A percentile compares a stretch with the other conserved stretches of the same genome.
Conservation (phyloP, 257 asterid species). For the Euphrasia confusa region DNA sequence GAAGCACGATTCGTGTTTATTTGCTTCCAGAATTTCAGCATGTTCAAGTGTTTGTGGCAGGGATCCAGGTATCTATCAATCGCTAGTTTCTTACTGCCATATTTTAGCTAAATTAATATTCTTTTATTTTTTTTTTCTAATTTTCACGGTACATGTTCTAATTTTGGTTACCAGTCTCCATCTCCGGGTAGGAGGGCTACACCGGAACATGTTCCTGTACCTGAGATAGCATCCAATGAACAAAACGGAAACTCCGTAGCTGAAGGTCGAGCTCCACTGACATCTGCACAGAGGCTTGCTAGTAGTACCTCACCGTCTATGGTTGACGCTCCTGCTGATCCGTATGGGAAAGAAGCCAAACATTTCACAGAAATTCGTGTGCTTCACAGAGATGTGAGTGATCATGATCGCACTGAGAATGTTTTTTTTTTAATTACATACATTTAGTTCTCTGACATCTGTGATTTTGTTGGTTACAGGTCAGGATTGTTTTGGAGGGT, state of each 20-base stretch:
- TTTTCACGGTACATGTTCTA: neutral
- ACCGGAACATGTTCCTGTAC: slow-evolving; percentile 39
- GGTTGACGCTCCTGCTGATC: slow-evolving; percentile 74
- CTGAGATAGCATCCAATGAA: slow-evolving; percentile 47
- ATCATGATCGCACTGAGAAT: neutral
- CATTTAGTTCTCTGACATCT: slow-evolving; percentile 18
- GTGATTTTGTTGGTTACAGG: slow-evolving; percentile 45
- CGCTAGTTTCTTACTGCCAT: neutral
- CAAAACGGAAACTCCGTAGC: slow-evolving; percentile 62
- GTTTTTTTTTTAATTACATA: neutral
- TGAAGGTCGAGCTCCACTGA: slow-evolving; percentile 60
- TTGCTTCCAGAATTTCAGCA: slow-evolving; percentile 88
- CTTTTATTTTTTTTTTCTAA: neutral
- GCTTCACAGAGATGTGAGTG: slow-evolving; percentile 82
- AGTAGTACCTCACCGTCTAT: slow-evolving; percentile 54
- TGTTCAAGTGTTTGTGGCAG: slow-evolving; percentile 90
- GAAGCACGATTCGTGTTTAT: slow-evolving; percentile 88
- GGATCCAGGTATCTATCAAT: slow-evolving; percentile 63
- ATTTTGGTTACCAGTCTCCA: slow-evolving; percentile 58
- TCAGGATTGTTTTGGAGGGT: slow-evolving; percentile 90
- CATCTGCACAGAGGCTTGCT: slow-evolving; percentile 90
- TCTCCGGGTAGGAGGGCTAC: slow-evolving; percentile 83
- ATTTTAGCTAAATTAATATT: neutral
- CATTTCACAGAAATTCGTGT: slow-evolving; percentile 94
- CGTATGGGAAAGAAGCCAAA: slow-evolving; percentile 92